These are phyloP conservation scores for Phellopilus nigrolimitatus DNA, from an alignment of 1,284 basidiomycete species.

Conservation along the genomic window DNA sequence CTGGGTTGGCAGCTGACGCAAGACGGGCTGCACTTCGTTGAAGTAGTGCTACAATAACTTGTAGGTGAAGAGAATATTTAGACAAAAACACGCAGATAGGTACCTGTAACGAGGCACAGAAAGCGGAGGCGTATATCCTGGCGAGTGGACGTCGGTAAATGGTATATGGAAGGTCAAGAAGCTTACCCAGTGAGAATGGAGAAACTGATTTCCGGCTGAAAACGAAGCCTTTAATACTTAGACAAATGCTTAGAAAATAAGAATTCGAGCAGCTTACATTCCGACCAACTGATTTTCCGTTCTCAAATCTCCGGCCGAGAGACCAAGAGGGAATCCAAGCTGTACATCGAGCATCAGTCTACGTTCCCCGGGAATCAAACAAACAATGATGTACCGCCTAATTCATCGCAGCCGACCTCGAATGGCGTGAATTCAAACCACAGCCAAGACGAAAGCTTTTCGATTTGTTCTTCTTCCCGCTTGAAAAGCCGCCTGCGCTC, in stretches of 20 bases:
- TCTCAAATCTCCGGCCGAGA: conserved; percentile 34
- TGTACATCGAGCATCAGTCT: conserved; percentile 14
- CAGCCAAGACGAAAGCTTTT: conserved; percentile 28
- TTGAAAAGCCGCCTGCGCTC: conserved; percentile 18
- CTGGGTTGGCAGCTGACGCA: conserved; percentile 31
- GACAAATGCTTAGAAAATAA: not conserved
- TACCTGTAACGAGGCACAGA: conserved; percentile 38
- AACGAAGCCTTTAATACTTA: not conserved
- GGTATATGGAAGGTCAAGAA: not conserved
- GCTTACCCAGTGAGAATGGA: conserved; percentile 34
- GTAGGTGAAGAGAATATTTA: not conserved
- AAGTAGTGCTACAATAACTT: conserved; percentile 31
- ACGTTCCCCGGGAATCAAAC: not conserved
- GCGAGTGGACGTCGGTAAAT: not conserved
- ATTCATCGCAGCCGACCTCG: conserved; percentile 38
- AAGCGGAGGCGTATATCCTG: conserved; percentile 39
- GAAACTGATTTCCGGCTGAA: conserved; percentile 36
- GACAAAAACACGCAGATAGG: not conserved
- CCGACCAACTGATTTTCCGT: conserved; percentile 32
- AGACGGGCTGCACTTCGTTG: conserved; percentile 34
- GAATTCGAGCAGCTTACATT: conserved; percentile 23
- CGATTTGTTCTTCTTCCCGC: conserved; percentile 25
- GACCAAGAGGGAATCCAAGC: conserved; percentile 41
- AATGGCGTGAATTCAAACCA: conserved; percentile 41
- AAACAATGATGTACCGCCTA: conserved; percentile 29